phyloP scores from a whole-genome alignment of 2,329 filamentous ascomycete genomes.

The Colletotrichum eremochloae region DNA sequence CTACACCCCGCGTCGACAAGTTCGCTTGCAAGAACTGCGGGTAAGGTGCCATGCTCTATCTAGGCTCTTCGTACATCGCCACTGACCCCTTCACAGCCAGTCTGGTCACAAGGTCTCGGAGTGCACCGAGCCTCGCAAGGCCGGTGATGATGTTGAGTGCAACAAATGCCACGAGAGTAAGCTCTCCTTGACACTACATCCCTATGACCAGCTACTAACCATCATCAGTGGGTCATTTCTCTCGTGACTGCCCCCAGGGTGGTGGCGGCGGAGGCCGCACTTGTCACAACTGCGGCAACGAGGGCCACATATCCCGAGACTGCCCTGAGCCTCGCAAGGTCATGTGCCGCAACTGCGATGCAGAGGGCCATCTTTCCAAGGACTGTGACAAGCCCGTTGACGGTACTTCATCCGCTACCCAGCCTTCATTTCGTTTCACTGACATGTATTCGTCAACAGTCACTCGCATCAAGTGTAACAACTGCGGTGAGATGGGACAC shows the following conservation, averaged over 20 bases:
- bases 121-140: slow-evolving; percentile 71
- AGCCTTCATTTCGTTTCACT: slow-evolving; percentile 37
- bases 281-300: slow-evolving; percentile 74
- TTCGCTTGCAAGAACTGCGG: slow-evolving; percentile 79
- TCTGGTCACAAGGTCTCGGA: slow-evolving; percentile 64
- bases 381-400: slow-evolving; percentile 74
- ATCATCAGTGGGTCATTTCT: slow-evolving; percentile 69
- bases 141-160: slow-evolving; percentile 71
- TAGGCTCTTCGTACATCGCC: not conserved
- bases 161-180: slow-evolving; percentile 74
- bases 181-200: slow-evolving; percentile 43
- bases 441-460: slow-evolving; percentile 50
- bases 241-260: slow-evolving; percentile 75
- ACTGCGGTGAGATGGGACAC: slow-evolving; percentile 66
- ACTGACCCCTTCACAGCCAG: slow-evolving; percentile 53
- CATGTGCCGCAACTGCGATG: slow-evolving; percentile 72
- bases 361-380: slow-evolving; percentile 71
- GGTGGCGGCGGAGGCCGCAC: slow-evolving; percentile 66
- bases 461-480: slow-evolving; percentile 69
- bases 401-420: slow-evolving; percentile 52
- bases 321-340: slow-evolving; percentile 64
- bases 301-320: slow-evolving; percentile 69
- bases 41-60: slow-evolving; percentile 47
- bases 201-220: not conserved
- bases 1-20: slow-evolving; percentile 71